Base-by-base conservation (phyloP, 1,139 yeast species). In the Saccharomyces hybrid region DNA sequence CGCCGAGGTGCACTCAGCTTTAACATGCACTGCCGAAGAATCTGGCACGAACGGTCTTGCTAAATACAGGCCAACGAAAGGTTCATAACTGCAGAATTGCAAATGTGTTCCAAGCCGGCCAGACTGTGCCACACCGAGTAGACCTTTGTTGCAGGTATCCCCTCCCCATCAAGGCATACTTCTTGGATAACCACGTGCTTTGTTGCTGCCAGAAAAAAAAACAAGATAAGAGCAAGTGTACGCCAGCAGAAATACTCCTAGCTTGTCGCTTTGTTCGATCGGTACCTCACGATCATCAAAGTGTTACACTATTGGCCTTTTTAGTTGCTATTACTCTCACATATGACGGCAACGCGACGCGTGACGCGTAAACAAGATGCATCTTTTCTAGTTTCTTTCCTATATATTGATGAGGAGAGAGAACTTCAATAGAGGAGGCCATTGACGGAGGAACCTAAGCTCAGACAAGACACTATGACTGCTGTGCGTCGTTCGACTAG, bases 401-500 rank as follows among this genome's bases (percentile, higher is more conserved):
- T 38, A 16, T 38, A 11, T 38, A 38, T 38, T 16, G 44, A 38
- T 16, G 24, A 19, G n/a, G 7, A 11, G 12, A 34, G 3, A 38
- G 5, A 38, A 9, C 24, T 38, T 38, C 38, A 16, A 38, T 3
- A 16, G 21, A 16, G 12, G 14, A 9, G 9, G 44, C 24, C n/a
- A 19, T 38, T 38, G 44, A 38, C 44, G 12, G 11, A 24, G 11
- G 24, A 38, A 38, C 24, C 4, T 9, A 24, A 38, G n/a, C 24
- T 38, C 12, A 5, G 11, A 38, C n/a, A 46, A 46, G 19, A n/a
- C 4, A 49, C 11, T 8, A 51, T 51, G 53, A 11, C 50, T 32
- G 27, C 32, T 19, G 47, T 51, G 16, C 44, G 53, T 29, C 51
- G 53, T 7, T 51, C 53, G 14, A 47, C 50, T 9, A 51, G 53